Conservation (phyloP, 768 basidiomycete species). For the Rhodotorula kratochvilovae region DNA sequence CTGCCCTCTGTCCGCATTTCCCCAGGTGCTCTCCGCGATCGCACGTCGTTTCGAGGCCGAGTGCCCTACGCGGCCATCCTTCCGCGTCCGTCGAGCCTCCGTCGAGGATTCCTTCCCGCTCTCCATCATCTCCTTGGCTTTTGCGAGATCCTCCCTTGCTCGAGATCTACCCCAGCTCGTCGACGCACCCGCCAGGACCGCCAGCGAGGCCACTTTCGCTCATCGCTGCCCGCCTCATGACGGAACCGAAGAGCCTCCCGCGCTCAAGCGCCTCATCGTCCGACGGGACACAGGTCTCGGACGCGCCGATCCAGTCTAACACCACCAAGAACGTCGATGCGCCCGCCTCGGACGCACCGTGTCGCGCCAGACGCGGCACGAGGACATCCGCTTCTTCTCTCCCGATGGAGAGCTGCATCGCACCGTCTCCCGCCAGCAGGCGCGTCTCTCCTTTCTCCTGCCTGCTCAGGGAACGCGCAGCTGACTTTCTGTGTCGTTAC, state of each 20-base stretch:
- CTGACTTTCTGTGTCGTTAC: not conserved
- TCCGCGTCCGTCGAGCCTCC: too few relatives aligned
- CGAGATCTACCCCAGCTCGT: too few relatives aligned
- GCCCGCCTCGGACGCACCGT: not conserved
- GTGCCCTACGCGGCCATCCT: too few relatives aligned
- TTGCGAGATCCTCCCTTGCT: too few relatives aligned
- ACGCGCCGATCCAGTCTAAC: not conserved
- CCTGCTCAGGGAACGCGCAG: not conserved
- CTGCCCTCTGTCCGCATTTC: too few relatives aligned
- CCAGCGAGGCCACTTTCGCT: too few relatives aligned
- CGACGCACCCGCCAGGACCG: too few relatives aligned
- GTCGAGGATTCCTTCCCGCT: too few relatives aligned
- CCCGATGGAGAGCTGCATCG: conserved; percentile 16
- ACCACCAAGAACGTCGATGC: not conserved
- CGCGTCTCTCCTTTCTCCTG: not conserved
- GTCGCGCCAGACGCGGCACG: conserved; percentile 14
- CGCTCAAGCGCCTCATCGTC: conserved; percentile 16
- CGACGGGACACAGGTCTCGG: conserved; percentile 9
- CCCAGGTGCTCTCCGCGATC: too few relatives aligned
- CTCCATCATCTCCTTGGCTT: too few relatives aligned
- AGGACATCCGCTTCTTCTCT: conserved; percentile 19
- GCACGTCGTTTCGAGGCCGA: too few relatives aligned
- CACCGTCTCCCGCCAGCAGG: conserved; percentile 20
- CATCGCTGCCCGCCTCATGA: not conserved
- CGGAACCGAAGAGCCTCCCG: not conserved